Evolutionary conservation across 2,329 filamentous ascomycete species (phyloP).

Genomic region (Pseudocercospora pini-densiflorae): DNA sequence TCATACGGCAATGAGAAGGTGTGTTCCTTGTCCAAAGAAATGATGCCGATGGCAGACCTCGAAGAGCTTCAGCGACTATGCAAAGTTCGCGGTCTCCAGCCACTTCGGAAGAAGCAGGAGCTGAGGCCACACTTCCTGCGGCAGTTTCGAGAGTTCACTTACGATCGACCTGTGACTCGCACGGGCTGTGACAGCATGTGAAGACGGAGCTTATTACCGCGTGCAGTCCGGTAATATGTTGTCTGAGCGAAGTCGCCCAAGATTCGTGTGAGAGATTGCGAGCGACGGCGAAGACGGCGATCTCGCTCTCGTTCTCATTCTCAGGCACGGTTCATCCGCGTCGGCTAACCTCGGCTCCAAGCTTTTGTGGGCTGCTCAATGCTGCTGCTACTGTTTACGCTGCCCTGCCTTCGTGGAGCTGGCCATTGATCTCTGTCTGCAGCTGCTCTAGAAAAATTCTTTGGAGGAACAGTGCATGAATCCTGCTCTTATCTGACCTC

Average conservation of each 20-base stretch:
- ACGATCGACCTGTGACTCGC: not conserved
- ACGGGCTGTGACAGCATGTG: not conserved
- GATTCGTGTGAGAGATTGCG: not conserved
- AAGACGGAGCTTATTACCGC: not conserved
- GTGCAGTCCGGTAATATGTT: not conserved
- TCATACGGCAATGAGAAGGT: not conserved
- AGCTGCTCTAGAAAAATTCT: not conserved
- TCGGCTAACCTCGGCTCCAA: constrained; percentile 11
- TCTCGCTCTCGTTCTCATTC: not conserved
- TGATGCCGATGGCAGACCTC: too few species aligned
- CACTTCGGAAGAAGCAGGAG: not conserved
- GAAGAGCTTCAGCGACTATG: too few species aligned
- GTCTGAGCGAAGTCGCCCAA: not conserved
- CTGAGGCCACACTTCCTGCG: not conserved
- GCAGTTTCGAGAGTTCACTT: not conserved
- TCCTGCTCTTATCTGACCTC: constrained; percentile 1
- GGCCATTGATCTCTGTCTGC: not conserved
- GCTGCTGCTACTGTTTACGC: constrained; percentile 2
- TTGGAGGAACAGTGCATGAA: not conserved
- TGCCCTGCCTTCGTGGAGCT: not conserved
- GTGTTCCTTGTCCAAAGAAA: not conserved
- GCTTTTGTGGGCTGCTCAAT: constrained; percentile 2
- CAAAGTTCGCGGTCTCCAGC: too few species aligned
- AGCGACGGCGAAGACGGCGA: constrained; percentile 7
- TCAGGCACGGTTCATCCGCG: constrained; percentile 1